phyloP scores from a whole-genome alignment of 352 stramenopile genomes.

The Pythium sukuiense region DNA sequence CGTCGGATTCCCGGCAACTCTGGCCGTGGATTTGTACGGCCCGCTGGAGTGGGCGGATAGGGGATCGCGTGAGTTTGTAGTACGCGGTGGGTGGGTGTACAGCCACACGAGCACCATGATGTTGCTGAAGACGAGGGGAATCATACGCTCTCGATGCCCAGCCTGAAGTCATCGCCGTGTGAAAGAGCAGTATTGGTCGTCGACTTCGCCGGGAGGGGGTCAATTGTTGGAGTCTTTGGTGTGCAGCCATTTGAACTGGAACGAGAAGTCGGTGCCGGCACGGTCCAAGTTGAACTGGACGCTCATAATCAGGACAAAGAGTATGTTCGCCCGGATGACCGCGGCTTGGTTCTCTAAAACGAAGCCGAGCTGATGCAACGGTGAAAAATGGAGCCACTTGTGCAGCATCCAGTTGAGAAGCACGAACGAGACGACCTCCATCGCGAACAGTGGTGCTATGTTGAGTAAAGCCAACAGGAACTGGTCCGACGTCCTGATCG shows the following conservation, averaged over 20 bases:
- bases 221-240: not conserved
- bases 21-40: constrained; percentile 42
- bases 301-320: not conserved
- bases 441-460: not conserved
- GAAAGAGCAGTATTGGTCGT: too few relatives aligned
- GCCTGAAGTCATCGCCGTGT: too few relatives aligned
- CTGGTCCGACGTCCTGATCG: not conserved
- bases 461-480: not conserved
- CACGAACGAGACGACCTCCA: constrained; percentile 4
- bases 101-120: too few relatives aligned
- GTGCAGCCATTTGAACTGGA: not conserved
- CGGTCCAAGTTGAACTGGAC: not conserved
- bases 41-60: constrained; percentile 25
- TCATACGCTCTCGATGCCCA: too few relatives aligned
- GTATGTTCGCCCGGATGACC: not conserved
- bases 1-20: constrained; percentile 29
- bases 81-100: too few relatives aligned
- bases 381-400: not conserved
- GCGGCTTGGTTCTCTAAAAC: not conserved
- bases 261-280: not conserved
- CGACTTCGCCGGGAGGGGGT: too few relatives aligned
- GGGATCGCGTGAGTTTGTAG: too few relatives aligned
- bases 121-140: too few relatives aligned
- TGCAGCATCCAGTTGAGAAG: constrained; percentile 9
- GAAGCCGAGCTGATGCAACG: not conserved